Evolutionary conservation across 352 stramenopile species (phyloP), one percentile per base, ranked within the genome.

Genomic region (Elongisporangium senticosum): DNA sequence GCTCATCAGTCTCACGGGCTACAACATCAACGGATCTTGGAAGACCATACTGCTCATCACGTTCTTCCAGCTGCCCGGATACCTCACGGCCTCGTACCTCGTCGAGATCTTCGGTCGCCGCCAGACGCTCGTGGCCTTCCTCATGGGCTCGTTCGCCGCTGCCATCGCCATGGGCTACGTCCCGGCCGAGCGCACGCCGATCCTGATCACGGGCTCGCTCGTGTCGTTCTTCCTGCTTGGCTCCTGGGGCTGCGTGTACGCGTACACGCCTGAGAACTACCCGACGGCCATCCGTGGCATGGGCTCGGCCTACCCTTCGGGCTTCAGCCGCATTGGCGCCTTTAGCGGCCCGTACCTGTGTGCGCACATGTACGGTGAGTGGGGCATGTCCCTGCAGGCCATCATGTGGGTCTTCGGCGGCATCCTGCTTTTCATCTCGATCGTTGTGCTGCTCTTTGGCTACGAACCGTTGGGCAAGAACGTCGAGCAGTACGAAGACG

Each of bases 241-340:
- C 21, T 69, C 75, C 1, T 89, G 79, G 77, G 79, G 82, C 15
- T 81, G 77, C 26, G 68, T 91, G 2, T 88, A 89, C 62, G 77
- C 79, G 17, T 91, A 88, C 67, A 89, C 79, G 0, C 79, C 79
- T 0, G 77, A 89, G 62, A 89, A 91, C 66, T 91, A 89, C 68
- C 77, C 75, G 56, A 89, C 77, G 23, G 66, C 69, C 14, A 88
- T 89, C 43, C 82, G 82, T 10, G 82, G 75, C 56, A 88, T 88
- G 54, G 79, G 79, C 11, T 70, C 75, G n/a, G 73, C 77, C 5
- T 89, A 89, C 51, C 72, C 81, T 2, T 78, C 67, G 23, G 78
- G 75, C n/a, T 82, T 89, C 49, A 86, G 73, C 40, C 75, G 79
- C 59, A 85, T 89, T 49, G 81, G 75, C 3, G 79, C 81, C 6